phyloP scores from a whole-genome alignment of 352 stramenopile genomes.

The Pythium insidiosum region DNA sequence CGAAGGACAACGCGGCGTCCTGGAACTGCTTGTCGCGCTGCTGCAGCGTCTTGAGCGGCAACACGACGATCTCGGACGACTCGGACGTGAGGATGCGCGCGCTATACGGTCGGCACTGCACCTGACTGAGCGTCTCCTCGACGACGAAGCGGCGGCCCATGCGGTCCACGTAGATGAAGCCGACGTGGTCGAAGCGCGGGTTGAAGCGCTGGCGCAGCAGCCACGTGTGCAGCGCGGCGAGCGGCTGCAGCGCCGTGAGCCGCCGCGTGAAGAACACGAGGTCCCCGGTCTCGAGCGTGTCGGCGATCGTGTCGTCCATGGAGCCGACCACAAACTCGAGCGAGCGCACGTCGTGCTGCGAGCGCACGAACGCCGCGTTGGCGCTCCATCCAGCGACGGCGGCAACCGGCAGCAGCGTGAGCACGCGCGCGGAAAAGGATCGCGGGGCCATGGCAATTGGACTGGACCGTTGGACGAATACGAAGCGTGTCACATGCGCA shows the following conservation, averaged over 20 bases:
- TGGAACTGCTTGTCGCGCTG: constrained; percentile 61
- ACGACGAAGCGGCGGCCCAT: constrained; percentile 79
- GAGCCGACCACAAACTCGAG: constrained; percentile 72
- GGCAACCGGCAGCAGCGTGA: constrained; percentile 53
- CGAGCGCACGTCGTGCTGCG: constrained; percentile 28
- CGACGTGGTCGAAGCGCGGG: constrained; percentile 76
- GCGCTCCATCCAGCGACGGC: constrained; percentile 56
- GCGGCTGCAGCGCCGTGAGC: constrained; percentile 59
- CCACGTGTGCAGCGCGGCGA: constrained; percentile 64
- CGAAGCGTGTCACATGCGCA: too few species aligned
- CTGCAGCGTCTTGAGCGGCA: constrained; percentile 52
- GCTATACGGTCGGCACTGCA: constrained; percentile 74
- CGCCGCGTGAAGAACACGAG: constrained; percentile 74
- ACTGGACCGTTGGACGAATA: too few species aligned
- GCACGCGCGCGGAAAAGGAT: constrained; percentile 25
- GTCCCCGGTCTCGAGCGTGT: constrained; percentile 81
- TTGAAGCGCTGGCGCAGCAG: constrained; percentile 36
- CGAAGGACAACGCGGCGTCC: constrained; percentile 43
- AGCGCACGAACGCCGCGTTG: constrained; percentile 49
- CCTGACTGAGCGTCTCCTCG: constrained; percentile 71
- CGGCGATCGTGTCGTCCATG: constrained; percentile 84
- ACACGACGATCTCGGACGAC: constrained; percentile 67
- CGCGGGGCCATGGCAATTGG: too few species aligned
- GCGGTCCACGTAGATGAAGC: constrained; percentile 74
- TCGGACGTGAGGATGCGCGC: constrained; percentile 65